Percentiles rank a stretch among this genome's conserved stretches.
These are phyloP conservation scores for Erythrobasidium yunnanense DNA, from an alignment of 768 basidiomycete genomes.

Conservation along the genomic window DNA sequence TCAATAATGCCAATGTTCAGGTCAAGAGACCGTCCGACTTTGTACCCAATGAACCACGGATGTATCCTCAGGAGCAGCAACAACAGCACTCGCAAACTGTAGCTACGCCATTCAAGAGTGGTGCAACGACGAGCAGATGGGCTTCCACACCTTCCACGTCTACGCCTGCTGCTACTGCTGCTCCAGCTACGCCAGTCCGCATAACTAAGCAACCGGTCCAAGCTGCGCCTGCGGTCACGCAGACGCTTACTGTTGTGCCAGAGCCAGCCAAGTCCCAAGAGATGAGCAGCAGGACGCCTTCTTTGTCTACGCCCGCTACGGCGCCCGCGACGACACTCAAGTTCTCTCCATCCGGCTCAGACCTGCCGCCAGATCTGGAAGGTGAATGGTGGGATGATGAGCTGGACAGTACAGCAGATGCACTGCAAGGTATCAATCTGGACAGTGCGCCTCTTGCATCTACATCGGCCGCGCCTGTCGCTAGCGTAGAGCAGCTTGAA, in stretches of 20 bases:
- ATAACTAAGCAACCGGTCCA: neutral
- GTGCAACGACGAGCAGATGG: neutral
- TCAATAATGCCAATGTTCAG: neutral
- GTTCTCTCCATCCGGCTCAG: neutral
- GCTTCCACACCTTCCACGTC: neutral
- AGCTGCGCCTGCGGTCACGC: neutral
- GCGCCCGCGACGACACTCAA: neutral
- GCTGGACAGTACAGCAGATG: constrained; percentile 3
- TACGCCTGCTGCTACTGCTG: neutral
- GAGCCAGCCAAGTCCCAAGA: too few relatives aligned
- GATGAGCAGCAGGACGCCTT: neutral
- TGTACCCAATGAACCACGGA: neutral
- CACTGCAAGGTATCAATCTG: neutral
- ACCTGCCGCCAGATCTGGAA: neutral
- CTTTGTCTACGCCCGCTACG: neutral
- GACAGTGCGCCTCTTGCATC: neutral
- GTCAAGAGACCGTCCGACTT: constrained; percentile 4
- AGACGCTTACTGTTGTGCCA: neutral
- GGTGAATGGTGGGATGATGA: constrained; percentile 17
- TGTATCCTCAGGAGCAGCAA: neutral
- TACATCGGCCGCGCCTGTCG: too few relatives aligned
- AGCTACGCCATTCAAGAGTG: neutral
- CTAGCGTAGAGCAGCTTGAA: too few relatives aligned
- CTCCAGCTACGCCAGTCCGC: neutral
- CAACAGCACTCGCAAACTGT: neutral